phyloP scores from a whole-genome alignment of 2,329 filamentous ascomycete species.

The Sporothrix protearum region DNA sequence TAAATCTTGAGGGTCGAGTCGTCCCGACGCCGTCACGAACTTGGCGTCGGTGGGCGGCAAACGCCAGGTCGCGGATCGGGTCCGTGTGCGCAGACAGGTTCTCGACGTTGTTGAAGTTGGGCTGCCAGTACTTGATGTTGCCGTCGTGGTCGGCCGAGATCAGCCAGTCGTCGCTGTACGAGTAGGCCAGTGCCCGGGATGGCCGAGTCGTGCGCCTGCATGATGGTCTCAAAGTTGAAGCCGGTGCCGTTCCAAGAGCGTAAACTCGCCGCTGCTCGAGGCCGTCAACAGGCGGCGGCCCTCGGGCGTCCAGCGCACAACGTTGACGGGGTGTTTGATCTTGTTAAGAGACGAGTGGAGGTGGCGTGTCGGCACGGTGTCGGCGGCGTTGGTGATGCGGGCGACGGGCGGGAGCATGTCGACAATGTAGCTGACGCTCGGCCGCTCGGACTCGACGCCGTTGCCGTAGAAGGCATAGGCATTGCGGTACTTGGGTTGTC shows the following conservation, averaged over 20 bases:
- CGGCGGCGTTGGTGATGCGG: conserved; percentile 68
- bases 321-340: conserved; percentile 94
- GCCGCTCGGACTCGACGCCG: conserved; percentile 73
- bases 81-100: conserved; percentile 88
- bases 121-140: conserved; percentile 96
- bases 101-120: conserved; percentile 98
- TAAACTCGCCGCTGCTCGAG: conserved; percentile 95
- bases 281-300: conserved; percentile 87
- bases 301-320: conserved; percentile 96
- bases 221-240: conserved; percentile 99
- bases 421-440: conserved; percentile 83
- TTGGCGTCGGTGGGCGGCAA: conserved; percentile 93
- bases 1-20: conserved; percentile 93
- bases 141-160: conserved; percentile 94
- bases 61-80: conserved; percentile 85
- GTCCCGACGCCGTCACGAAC: conserved; percentile 93
- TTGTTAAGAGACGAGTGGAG: conserved; percentile 98
- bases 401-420: conserved; percentile 87
- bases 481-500: conserved; percentile 71
- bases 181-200: conserved; percentile 81
- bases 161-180: conserved; percentile 94
- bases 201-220: conserved; percentile 91
- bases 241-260: conserved; percentile 97
- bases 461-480: conserved; percentile 41
- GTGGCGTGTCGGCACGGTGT: conserved; percentile 90